Conservation (phyloP, 768 basidiomycete genomes). For the Tylopilus sp. region DNA sequence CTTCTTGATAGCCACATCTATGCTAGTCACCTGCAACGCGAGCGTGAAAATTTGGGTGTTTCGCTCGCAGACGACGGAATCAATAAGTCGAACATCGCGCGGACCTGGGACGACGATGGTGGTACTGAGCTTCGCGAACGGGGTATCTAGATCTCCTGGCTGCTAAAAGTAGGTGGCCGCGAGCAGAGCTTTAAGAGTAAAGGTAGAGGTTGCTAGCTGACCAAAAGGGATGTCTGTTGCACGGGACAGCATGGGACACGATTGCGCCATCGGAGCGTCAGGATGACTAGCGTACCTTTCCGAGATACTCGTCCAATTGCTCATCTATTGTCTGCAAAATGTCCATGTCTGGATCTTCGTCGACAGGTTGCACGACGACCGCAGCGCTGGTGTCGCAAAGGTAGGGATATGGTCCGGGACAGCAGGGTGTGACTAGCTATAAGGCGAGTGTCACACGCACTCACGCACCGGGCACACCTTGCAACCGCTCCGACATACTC, state of each 20-base stretch:
- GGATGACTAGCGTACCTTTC: slow-evolving; percentile 17
- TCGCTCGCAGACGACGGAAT: slow-evolving; percentile 18
- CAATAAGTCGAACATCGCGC: slow-evolving; percentile 16
- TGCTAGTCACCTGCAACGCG: slow-evolving; percentile 15
- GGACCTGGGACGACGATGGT: slow-evolving; percentile 9
- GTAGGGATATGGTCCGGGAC: neutral
- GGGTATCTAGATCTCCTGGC: slow-evolving; percentile 18
- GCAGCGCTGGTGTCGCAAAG: slow-evolving; percentile 2
- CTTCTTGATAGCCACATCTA: slow-evolving; percentile 17
- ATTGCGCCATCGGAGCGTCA: slow-evolving; percentile 31
- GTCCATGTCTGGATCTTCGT: slow-evolving; percentile 10
- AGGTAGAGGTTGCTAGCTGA: slow-evolving; percentile 3
- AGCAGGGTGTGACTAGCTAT: neutral
- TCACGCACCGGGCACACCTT: too few relatives aligned
- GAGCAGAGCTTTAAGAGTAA: neutral
- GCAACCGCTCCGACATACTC: too few relatives aligned
- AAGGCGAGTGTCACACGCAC: slow-evolving; percentile 13
- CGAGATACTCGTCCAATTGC: slow-evolving; percentile 20
- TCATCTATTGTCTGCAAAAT: slow-evolving; percentile 11
- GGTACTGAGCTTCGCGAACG: slow-evolving; percentile 9
- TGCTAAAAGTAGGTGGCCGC: neutral
- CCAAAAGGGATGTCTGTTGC: slow-evolving; percentile 21
- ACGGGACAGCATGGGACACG: slow-evolving; percentile 28
- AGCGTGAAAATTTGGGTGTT: slow-evolving; percentile 20
- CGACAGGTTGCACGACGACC: neutral